Evolutionary conservation across 139 green algal genomes (phyloP).

Genomic region (Closterium sp.): DNA sequence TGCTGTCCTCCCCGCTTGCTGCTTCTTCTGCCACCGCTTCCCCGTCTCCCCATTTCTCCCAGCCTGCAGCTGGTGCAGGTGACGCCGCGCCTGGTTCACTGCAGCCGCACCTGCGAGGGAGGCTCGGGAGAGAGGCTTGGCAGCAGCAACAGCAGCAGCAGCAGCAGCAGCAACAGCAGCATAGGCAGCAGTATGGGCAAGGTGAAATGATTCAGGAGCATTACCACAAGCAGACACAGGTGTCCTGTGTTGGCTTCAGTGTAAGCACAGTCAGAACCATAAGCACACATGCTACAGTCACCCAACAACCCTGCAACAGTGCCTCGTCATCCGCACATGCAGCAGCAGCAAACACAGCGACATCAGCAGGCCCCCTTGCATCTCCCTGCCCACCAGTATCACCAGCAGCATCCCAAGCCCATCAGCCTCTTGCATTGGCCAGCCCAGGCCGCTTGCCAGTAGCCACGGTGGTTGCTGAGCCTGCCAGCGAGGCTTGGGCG

Average conservation of each 20-base stretch:
- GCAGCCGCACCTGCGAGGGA: neutral
- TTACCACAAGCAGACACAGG: neutral
- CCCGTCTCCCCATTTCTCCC: neutral
- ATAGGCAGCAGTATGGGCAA: neutral
- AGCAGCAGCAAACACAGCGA: neutral
- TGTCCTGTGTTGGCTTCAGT: neutral
- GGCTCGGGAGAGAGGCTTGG: neutral
- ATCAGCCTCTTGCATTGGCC: neutral
- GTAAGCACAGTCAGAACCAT: neutral
- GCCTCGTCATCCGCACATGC: neutral
- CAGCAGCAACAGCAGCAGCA: neutral
- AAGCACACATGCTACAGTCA: neutral
- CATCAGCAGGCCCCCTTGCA: no score
- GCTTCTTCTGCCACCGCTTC: neutral
- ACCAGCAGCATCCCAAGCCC: neutral
- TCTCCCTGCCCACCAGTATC: no score
- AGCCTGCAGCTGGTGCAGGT: neutral
- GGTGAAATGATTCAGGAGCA: neutral
- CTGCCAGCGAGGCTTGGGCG: neutral
- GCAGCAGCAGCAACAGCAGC: neutral
- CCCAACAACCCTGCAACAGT: neutral
- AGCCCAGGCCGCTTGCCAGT: neutral
- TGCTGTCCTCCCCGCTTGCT: neutral
- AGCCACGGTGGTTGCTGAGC: neutral
- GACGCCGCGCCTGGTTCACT: neutral